Conservation (phyloP, 2,329 filamentous ascomycete genomes). For the Diplodia sapinea region DNA sequence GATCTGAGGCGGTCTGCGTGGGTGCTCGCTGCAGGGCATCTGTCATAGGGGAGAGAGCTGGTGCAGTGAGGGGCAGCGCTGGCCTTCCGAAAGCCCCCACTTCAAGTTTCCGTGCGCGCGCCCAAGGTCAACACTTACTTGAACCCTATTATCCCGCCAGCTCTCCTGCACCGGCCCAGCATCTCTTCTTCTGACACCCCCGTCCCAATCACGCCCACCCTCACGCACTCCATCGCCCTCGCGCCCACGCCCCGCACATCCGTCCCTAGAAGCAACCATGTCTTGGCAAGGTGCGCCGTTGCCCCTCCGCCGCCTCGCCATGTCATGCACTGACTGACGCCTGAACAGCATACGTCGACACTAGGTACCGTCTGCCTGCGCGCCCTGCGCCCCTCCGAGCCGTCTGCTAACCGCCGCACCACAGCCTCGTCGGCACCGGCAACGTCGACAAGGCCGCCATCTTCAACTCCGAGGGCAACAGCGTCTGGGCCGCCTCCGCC, state of each 20-base stretch:
- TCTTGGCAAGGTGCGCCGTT: conserved; percentile 51
- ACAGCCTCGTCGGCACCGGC: conserved; percentile 51
- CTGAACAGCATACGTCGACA: conserved; percentile 49
- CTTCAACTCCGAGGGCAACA: conserved; percentile 55
- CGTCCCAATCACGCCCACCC: conserved; percentile 35
- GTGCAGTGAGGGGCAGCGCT: conserved; percentile 30
- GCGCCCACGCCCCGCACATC: conserved; percentile 15
- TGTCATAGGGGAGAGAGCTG: conserved; percentile 13
- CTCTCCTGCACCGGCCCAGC: conserved; percentile 13
- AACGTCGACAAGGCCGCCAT: conserved; percentile 58
- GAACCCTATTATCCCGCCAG: conserved; percentile 32
- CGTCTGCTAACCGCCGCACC: conserved; percentile 29
- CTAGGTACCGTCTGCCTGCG: conserved; percentile 41
- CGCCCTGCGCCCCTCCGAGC: background rate
- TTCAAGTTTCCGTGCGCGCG: conserved; percentile 30
- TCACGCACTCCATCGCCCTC: conserved; percentile 30
- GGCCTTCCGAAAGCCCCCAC: conserved; percentile 29
- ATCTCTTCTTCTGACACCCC: conserved; percentile 39
- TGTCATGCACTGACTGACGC: conserved; percentile 37
- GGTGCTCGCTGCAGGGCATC: conserved; percentile 11
- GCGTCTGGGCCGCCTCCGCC: conserved; percentile 79
- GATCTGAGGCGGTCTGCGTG: conserved; percentile 30
- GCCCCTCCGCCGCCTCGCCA: conserved; percentile 26
- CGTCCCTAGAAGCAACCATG: conserved; percentile 41
- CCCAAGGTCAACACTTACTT: conserved; percentile 31